Base-by-base conservation (phyloP, 768 basidiomycete genomes). In the Artomyces pyxidatus region DNA sequence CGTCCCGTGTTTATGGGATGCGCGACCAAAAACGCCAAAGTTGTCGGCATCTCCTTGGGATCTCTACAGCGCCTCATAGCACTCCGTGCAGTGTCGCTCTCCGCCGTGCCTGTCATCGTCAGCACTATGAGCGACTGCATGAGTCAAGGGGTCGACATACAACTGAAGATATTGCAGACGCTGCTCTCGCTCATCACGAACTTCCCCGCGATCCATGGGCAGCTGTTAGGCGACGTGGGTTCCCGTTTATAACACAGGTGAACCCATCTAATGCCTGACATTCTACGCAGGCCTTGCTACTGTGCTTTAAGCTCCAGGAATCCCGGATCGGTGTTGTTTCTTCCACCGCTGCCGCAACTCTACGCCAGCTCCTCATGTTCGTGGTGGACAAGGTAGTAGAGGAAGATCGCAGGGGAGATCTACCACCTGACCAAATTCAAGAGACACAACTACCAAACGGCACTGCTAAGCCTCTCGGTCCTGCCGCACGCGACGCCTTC, bases 311-410 rank as follows among this genome's bases (percentile, higher is more conserved):
- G 63, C 70, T 97, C 22, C 93, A 97, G 65, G 96, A 97, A 51
- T 94, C 91, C 0, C 83, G 89, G 54, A 96, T 94, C 21, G 88
- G 92, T 0, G 95, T 98, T 22, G 95, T 99, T 6, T 95, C 93
- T 3, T 94, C 91, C 0, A 98, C 96, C 3, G 95, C 95, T 2
- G 94, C 94, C 3, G 96, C 96, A 0, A 97, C 94, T 0, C 76
- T 97, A 4, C 84, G 94, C 2, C 95, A 98, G 62, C 75, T 97
- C 1, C 90, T 98, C 39, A 97, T 99, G 94, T 89, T 97, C 56
- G 84, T 97, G 16, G 88, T 97, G 38, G 96, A 99, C 68, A 93
- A 95, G 62, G 88, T 97, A 65, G 79, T 83, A 1, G 74, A 78
- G 16, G 89, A 93, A 61, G 88, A 92, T 62, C 68, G 71, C 4